Percentiles rank a stretch among this genome's conserved stretches.
Evolutionary conservation across 768 basidiomycete genomes (phyloP).

Genomic region (Infundibulicybe gibba): DNA sequence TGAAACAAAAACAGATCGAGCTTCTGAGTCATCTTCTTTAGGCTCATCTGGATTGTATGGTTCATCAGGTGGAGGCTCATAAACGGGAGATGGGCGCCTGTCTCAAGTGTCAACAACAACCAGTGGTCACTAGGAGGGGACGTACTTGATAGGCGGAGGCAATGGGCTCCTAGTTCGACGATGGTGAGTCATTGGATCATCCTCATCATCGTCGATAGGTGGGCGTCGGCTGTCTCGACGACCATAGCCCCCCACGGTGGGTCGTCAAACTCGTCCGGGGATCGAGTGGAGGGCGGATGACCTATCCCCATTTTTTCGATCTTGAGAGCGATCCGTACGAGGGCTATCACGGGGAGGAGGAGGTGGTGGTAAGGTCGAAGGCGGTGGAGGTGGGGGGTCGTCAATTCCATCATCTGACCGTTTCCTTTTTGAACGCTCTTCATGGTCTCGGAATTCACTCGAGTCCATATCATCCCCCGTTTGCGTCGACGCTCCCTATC

Average conservation of each 20-base stretch:
- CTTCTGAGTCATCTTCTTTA: slow-evolving; percentile 95
- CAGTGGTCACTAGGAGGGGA: slow-evolving; percentile 2
- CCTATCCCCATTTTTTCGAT: slow-evolving; percentile 50
- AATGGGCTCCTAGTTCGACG: slow-evolving; percentile 34
- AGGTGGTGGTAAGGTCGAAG: slow-evolving; percentile 31
- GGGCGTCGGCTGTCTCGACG: slow-evolving; percentile 34
- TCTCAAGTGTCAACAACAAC: slow-evolving; percentile 7
- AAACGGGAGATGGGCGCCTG: slow-evolving; percentile 70
- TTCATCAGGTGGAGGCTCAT: slow-evolving; percentile 64
- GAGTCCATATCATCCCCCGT: slow-evolving; percentile 57
- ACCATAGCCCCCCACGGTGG: slow-evolving; percentile 35
- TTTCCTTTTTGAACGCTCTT: slow-evolving; percentile 66
- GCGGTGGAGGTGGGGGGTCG: slow-evolving; percentile 22
- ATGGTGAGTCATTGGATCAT: slow-evolving; percentile 18
- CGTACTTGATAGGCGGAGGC: slow-evolving; percentile 45
- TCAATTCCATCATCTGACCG: slow-evolving; percentile 52
- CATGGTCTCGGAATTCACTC: slow-evolving; percentile 38
- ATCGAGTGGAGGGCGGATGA: slow-evolving; percentile 36
- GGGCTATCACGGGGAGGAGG: slow-evolving; percentile 47
- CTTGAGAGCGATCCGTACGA: slow-evolving; percentile 51
- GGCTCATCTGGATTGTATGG: slow-evolving; percentile 83
- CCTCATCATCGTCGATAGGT: slow-evolving; percentile 38
- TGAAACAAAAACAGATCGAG: slow-evolving; percentile 97
- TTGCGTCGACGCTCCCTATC: slow-evolving; percentile 63
- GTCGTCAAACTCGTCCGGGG: slow-evolving; percentile 66